These are phyloP conservation scores for Exophiala bonariae DNA, from an alignment of 2,329 filamentous ascomycete species.

Conservation along the genomic window DNA sequence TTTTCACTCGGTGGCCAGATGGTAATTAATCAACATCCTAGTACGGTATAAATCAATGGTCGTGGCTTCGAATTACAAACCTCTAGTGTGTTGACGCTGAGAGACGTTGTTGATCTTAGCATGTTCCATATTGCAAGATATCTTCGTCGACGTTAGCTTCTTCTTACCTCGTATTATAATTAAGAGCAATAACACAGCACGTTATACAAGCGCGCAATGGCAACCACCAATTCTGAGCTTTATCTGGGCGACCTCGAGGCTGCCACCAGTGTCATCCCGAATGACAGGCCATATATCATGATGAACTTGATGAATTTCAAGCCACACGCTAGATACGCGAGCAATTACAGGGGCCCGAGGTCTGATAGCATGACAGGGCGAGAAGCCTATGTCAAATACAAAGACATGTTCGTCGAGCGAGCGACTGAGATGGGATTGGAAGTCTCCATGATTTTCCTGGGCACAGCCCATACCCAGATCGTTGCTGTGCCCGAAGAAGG, in stretches of 20 bases:
- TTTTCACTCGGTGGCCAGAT: too few species aligned
- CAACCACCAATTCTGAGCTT: too few species aligned
- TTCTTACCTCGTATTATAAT: too few species aligned
- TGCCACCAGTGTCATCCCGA: conserved; percentile 4
- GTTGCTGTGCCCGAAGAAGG: conserved; percentile 3
- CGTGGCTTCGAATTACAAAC: too few species aligned
- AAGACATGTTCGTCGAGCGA: conserved; percentile 1
- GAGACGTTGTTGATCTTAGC: too few species aligned
- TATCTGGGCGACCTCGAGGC: conserved; percentile 12
- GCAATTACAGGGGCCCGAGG: neutral
- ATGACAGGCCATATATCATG: conserved; percentile 9
- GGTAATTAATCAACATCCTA: too few species aligned
- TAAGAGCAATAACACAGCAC: too few species aligned
- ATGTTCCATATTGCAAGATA: too few species aligned
- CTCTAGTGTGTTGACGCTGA: too few species aligned
- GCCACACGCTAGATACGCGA: neutral
- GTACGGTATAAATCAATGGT: too few species aligned
- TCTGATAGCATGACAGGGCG: neutral
- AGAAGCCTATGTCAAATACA: conserved; percentile 7
- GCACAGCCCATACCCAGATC: conserved; percentile 7
- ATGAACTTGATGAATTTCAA: conserved; percentile 15
- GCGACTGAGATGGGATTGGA: conserved; percentile 4
- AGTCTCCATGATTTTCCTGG: conserved; percentile 2
- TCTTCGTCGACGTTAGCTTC: too few species aligned
- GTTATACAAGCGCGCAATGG: too few species aligned